Conservation (phyloP, 2,329 filamentous ascomycete species). For the Cladosporium sp. region DNA sequence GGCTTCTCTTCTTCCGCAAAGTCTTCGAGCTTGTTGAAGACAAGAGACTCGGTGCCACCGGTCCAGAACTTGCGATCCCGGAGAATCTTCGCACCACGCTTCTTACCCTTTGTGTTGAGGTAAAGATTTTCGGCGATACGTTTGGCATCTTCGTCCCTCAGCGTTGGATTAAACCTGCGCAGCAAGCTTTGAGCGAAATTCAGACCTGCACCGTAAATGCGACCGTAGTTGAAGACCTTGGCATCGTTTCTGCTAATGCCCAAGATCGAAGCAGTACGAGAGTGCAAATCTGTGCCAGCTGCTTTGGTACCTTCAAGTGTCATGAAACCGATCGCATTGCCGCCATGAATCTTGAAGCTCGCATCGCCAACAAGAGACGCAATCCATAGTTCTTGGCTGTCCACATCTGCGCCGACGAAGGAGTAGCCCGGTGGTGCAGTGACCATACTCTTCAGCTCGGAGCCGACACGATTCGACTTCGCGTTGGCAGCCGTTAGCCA, state of each 20-base stretch:
- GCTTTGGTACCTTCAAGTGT: slow-evolving; percentile 94
- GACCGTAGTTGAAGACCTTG: slow-evolving; percentile 98
- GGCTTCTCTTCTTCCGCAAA: slow-evolving; percentile 94
- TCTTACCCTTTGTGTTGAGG: slow-evolving; percentile 83
- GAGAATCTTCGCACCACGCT: slow-evolving; percentile 72
- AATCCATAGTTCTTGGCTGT: slow-evolving; percentile 98
- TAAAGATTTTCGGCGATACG: slow-evolving; percentile 80
- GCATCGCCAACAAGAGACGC: slow-evolving; percentile 92
- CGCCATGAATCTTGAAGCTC: slow-evolving; percentile 90
- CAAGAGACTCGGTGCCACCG: slow-evolving; percentile 93
- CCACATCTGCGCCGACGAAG: slow-evolving; percentile 96
- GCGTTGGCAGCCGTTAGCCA: slow-evolving; percentile 98
- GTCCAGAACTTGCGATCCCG: slow-evolving; percentile 84
- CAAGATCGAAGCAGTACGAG: slow-evolving; percentile 85
- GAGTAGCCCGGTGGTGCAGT: slow-evolving; percentile 85
- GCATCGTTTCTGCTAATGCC: slow-evolving; percentile 94
- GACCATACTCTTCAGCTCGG: slow-evolving; percentile 96
- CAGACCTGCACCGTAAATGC: slow-evolving; percentile 95
- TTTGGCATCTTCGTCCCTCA: slow-evolving; percentile 77
- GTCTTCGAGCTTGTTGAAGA: slow-evolving; percentile 97
- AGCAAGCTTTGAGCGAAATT: slow-evolving; percentile 90
- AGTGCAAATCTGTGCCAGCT: slow-evolving; percentile 90
- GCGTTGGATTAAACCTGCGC: slow-evolving; percentile 84
- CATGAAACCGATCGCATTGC: slow-evolving; percentile 98
- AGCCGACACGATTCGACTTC: slow-evolving; percentile 92